Evolutionary conservation across 2,329 filamentous ascomycete genomes (phyloP).

Genomic region (Claviceps monticola): DNA sequence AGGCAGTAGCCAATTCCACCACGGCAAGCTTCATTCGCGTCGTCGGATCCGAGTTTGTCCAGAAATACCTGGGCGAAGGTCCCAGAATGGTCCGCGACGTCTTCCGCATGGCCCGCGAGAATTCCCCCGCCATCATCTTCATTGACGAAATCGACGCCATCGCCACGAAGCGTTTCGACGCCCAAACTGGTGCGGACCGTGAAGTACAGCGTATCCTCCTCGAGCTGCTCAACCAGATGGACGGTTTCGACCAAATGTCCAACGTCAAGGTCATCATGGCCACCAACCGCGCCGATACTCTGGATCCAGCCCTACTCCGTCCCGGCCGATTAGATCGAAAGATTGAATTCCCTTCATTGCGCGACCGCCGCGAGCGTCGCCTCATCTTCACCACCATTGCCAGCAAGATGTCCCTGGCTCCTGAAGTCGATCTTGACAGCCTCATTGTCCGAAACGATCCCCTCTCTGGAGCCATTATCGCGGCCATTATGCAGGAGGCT

Average conservation of each 20-base stretch:
- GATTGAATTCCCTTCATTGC: conserved; percentile 94
- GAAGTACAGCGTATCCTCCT: conserved; percentile 97
- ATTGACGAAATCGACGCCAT: conserved; percentile 99
- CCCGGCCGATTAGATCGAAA: conserved; percentile 93
- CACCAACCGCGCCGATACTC: conserved; percentile 92
- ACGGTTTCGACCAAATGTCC: conserved; percentile 95
- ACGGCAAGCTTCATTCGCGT: conserved; percentile 98
- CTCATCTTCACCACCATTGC: conserved; percentile 98
- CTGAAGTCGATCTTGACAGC: conserved; percentile 91
- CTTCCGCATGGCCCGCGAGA: conserved; percentile 97
- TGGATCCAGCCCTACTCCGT: conserved; percentile 87
- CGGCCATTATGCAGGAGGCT: conserved; percentile 98
- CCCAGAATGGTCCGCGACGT: conserved; percentile 98
- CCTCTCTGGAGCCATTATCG: conserved; percentile 86
- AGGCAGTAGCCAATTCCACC: conserved; percentile 95
- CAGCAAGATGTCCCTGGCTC: conserved; percentile 89
- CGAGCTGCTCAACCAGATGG: conserved; percentile 98
- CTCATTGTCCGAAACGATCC: conserved; percentile 95
- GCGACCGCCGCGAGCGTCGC: conserved; percentile 85
- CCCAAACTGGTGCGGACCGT: conserved; percentile 92
- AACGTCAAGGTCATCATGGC: conserved; percentile 99
- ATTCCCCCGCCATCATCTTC: conserved; percentile 97
- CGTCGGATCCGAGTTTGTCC: conserved; percentile 94
- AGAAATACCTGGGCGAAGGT: conserved; percentile 96
- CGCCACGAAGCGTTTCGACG: conserved; percentile 97